Evolutionary conservation across 1,139 yeast genomes (phyloP), one percentile per base, ranked within the genome.

Genomic region (Candida labiduridarum): DNA sequence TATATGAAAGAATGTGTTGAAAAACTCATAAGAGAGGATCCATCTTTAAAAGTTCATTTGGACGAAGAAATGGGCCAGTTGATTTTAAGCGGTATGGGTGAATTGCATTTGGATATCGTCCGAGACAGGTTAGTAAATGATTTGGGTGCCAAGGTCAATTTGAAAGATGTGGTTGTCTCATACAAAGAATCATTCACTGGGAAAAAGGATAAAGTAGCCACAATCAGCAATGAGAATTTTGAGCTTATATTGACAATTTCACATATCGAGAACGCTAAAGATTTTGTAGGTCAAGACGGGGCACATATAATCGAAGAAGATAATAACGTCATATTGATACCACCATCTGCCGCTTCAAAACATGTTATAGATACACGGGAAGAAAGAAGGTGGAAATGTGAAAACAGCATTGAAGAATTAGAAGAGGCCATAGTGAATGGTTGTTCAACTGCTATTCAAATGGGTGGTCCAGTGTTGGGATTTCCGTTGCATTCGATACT

Each of bases 31-130:
- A 78, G 89, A 52, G 99, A 95, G 64, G 99, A 67, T 46, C 78
- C 66, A 9, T 69, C 74, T 1, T 57, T 69, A 41, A 56, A 61
- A 36, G 68, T 68, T 1, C 55, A 57, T 27, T 52, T 50, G 48
- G 97, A 94, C 62, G 96, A 89, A 56, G 97, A 92, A 53, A 75
- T 89, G 51, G 97, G 96, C 0, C 97, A 94, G 67, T 85, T 91
- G 0, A 76, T 91, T 29, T 67, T 94, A 34, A 84, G 96, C 47
- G 99, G 99, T 2, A 91, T 94, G 97, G 99, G 98, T 15, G 97
- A 91, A 61, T 74, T 94, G 47, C 99, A 94, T 67, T 76, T 94
- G 49, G 98, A 94, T 58, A 91, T 94, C 57, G 88, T 95, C 1
- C 78, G 79, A 49, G 96, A 90, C 58, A 75, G 97, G 51, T 76